These are phyloP conservation scores for Diaporthe nobilis DNA, from an alignment of 2,329 filamentous ascomycete species.

Conservation along the genomic window DNA sequence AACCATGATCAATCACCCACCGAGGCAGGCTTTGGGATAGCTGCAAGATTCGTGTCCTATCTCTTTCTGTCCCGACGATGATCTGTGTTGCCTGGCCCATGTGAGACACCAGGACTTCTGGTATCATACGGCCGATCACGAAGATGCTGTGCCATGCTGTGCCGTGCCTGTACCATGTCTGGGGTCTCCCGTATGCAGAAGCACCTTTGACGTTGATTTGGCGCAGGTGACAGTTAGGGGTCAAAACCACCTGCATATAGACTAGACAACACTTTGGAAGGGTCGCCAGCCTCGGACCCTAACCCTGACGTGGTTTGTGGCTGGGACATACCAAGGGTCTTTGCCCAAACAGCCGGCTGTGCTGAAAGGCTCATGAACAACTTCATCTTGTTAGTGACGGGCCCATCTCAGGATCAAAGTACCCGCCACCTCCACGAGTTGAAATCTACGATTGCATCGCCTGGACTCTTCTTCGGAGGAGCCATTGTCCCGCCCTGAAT, in stretches of 20 bases:
- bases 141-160: neutral
- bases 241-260: too few relatives aligned
- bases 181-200: neutral
- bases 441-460: neutral
- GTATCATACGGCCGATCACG: neutral
- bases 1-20: neutral
- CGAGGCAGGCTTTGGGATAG: neutral
- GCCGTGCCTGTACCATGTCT: neutral
- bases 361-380: neutral
- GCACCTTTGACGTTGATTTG: neutral
- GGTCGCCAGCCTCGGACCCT: neutral
- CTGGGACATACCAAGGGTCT: neutral
- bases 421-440: neutral
- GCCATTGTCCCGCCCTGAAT: neutral
- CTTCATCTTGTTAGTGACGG: slow-evolving; percentile 5
- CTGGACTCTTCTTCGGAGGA: neutral
- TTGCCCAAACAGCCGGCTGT: neutral
- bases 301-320: neutral
- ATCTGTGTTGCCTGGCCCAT: too few relatives aligned
- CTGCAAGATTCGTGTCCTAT: neutral
- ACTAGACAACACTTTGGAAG: too few relatives aligned
- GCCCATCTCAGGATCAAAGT: neutral
- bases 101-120: neutral
- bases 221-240: neutral
- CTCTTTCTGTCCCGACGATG: neutral